Base-by-base conservation (phyloP, 2,329 filamentous ascomycete species). In the Alternaria infectoria region DNA sequence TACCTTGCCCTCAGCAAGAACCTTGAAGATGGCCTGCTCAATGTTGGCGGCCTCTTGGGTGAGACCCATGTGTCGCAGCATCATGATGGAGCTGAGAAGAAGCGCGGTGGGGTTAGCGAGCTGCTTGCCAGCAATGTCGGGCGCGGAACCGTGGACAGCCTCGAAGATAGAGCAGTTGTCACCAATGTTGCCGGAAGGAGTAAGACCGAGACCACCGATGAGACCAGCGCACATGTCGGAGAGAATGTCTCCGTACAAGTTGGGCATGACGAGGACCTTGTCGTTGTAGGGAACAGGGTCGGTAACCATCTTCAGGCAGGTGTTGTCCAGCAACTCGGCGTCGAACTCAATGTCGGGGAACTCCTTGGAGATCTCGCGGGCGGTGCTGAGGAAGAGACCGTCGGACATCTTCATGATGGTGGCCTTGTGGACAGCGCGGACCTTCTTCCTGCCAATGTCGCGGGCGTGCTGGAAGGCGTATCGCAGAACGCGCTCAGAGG, bases 391-490 rank as follows among this genome's bases (percentile, higher is more conserved):
- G 90, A 99, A 99, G 67, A 99, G 92, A 85, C 96, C 96, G 82
- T 99, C 96, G 80, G 91, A 95, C 93, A 97, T 97, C 90, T 99
- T 99, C 96, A 99, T 99, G 86, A 99, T 99, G 80, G 96, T 98
- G 82, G 96, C 96, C 89, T 99, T 99, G 91, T 99, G 96, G 69
- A 98, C 94, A 64, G 93, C 95, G 79, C 94, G 93, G 78, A 98
- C 95, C 91, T 97, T 97, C 81, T 90, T 94, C 87, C 93, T 92
- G 84, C 94, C 93, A 79, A 97, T 91, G 75, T 93, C 89, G 83
- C 96, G 88, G 74, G 96, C 96, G 82, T 99, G 93, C 86, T 99
- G 95, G 90, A 99, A 99, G 77, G 96, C 96, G 83, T 93, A 99
- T 80, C 94, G 91, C 72, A 98, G 89, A 59, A 99, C 96, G 75